Evolutionary conservation across 345 rosid genomes (phyloP).

Genomic region (Syzygium jambos): DNA sequence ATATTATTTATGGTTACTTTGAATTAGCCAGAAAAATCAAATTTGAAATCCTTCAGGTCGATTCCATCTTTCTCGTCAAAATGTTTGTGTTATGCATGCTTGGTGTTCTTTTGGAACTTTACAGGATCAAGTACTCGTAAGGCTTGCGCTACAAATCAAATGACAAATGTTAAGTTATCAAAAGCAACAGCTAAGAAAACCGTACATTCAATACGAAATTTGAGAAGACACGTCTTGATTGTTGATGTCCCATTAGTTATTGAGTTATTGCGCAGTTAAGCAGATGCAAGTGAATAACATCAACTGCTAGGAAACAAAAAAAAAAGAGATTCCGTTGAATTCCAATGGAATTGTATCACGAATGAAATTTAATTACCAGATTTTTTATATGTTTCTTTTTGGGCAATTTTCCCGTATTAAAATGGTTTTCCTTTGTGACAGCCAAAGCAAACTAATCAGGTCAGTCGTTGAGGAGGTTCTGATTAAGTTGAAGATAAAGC

Average conservation of each 20-base stretch:
- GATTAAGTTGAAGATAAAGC: not conserved
- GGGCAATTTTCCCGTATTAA: not conserved
- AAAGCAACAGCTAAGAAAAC: not conserved
- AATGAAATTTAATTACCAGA: not conserved
- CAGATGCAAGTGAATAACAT: not conserved
- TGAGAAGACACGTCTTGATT: not conserved
- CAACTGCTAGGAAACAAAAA: not conserved
- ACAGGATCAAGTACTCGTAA: not conserved
- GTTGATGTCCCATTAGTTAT: not conserved
- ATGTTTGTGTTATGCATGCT: not conserved
- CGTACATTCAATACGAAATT: too few species aligned
- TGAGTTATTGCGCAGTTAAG: rapidly evolving
- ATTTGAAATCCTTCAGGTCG: not conserved
- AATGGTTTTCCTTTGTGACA: not conserved
- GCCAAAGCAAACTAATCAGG: not conserved
- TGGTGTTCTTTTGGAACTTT: not conserved
- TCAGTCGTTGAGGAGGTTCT: not conserved
- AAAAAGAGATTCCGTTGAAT: rapidly evolving
- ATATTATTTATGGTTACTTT: not conserved
- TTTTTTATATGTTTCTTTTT: not conserved
- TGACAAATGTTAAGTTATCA: too few species aligned
- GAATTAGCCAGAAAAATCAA: not conserved
- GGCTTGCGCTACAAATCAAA: not conserved
- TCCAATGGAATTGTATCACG: not conserved
- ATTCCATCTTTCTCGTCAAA: not conserved